Base-by-base conservation (phyloP, 2,329 filamentous ascomycete genomes). In the Trichoderma koningiopsis region DNA sequence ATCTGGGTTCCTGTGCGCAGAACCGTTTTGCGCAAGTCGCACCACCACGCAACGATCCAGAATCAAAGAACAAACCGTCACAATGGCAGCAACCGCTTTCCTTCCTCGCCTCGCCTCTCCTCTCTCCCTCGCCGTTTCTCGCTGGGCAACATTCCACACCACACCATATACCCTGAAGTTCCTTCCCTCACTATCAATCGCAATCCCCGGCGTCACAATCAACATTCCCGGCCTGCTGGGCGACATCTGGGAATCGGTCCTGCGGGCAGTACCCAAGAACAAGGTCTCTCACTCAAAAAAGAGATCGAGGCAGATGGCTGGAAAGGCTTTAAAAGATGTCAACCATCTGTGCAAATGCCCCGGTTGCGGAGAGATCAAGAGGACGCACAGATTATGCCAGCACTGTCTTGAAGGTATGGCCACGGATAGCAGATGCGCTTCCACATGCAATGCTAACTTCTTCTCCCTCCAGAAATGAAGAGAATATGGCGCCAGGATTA, bases 241-340 rank as follows among this genome's bases (percentile, higher is more conserved):
- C 68, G 92, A 92, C 72, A 89, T 99, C 76, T 98, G 95, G 95
- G 95, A 97, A 74, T 94, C 92, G 6, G 88, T 99, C 57, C 85
- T 99, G 74, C 90, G 90, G 73, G 96, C 96, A 1, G 96, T 98
- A 19, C 96, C 96, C 5, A 99, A 99, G 87, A 98, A 97, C 84
- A 99, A 98, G 88, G 96, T 94, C 40, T 97, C 95, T 53, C 93
- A 99, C 81, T 93, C 93, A 85, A 97, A 96, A 84, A 97, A 94
- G 86, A 88, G 96, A 75, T 91, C 94, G 78, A 89, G 96, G 76
- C 94, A 97, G 78, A 92, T 98, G 90, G 95, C 94, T 29, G 96
- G 96, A 77, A 99, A 99, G 83, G 95, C 90, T 56, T 81, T 99
- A 75, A 92, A 97, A 83, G 96, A 99, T 78, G 89, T 97, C 69